A percentile compares a stretch with the other conserved stretches of the same genome.
These are phyloP conservation scores for Penicillium cosmopolitanum DNA, from an alignment of 495 filamentous ascomycete species.

Conservation along the genomic window DNA sequence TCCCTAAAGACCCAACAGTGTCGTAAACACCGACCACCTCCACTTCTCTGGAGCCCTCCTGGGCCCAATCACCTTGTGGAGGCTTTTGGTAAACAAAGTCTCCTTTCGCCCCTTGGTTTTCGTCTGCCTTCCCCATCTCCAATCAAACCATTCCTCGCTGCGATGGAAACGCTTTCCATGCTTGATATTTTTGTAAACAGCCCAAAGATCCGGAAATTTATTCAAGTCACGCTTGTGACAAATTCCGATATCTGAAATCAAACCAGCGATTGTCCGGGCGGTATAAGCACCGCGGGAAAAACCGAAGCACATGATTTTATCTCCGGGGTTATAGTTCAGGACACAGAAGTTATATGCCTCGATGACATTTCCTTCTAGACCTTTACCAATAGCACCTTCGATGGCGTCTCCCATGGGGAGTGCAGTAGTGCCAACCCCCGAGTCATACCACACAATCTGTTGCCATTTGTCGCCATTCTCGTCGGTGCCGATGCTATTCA, in stretches of 20 bases:
- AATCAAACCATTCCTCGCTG: slow-evolving; percentile 23
- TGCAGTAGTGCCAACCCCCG: slow-evolving; percentile 27
- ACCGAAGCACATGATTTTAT: slow-evolving; percentile 63
- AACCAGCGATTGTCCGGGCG: slow-evolving; percentile 56
- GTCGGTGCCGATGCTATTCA: slow-evolving; percentile 26
- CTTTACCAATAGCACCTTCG: slow-evolving; percentile 24
- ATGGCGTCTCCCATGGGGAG: slow-evolving; percentile 18
- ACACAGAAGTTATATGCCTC: slow-evolving; percentile 31
- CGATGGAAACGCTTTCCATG: slow-evolving; percentile 26
- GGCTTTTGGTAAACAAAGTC: slow-evolving; percentile 14
- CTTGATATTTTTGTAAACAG: slow-evolving; percentile 47
- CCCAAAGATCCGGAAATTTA: slow-evolving; percentile 49
- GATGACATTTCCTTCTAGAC: slow-evolving; percentile 25
- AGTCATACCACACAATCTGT: slow-evolving; percentile 38
- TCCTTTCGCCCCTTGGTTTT: slow-evolving; percentile 24
- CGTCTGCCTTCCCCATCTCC: slow-evolving; percentile 28
- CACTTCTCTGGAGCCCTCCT: slow-evolving; percentile 34
- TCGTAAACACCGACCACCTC: slow-evolving; percentile 62
- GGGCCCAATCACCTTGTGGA: slow-evolving; percentile 20
- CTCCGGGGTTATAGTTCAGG: slow-evolving; percentile 53
- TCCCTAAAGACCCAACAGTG: slow-evolving; percentile 53
- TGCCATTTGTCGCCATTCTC: slow-evolving; percentile 25
- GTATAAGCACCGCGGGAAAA: slow-evolving; percentile 66
- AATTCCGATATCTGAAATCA: slow-evolving; percentile 56
- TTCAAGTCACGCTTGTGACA: slow-evolving; percentile 45